These are phyloP conservation scores for Pyracantha coccinea DNA, from an alignment of 331 rosid species.

Conservation along the genomic window DNA sequence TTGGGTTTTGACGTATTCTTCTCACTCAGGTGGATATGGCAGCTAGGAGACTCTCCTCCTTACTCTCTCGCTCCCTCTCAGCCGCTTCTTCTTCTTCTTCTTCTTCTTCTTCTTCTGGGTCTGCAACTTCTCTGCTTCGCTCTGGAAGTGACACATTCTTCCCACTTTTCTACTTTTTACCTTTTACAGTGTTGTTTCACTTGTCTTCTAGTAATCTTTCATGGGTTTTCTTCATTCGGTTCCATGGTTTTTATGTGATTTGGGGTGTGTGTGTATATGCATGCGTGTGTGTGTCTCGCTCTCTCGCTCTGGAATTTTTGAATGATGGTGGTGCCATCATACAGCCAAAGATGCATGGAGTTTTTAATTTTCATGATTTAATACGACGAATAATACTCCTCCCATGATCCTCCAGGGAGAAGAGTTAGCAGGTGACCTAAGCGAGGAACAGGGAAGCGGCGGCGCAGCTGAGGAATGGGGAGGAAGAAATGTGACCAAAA, in stretches of 20 bases:
- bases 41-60: slow-evolving; percentile 40
- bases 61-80: slow-evolving; percentile 46
- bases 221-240: neutral
- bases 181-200: neutral
- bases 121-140: slow-evolving; percentile 33
- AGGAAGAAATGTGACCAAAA: slow-evolving; percentile 4
- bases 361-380: neutral
- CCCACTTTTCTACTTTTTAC: neutral
- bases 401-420: slow-evolving; percentile 32
- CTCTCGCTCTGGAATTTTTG: neutral
- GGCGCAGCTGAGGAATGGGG: too few species aligned
- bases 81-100: slow-evolving; percentile 20
- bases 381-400: too few species aligned
- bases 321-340: neutral
- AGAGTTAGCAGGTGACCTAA: slow-evolving; percentile 28
- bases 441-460: too few species aligned
- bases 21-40: slow-evolving; percentile 40
- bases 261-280: neutral
- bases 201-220: neutral
- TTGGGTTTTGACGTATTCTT: neutral
- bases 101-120: slow-evolving; percentile 13
- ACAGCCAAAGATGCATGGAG: neutral
- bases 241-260: neutral
- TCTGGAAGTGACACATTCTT: slow-evolving; percentile 32
- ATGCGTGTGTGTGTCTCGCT: too few species aligned